Base-by-base conservation (phyloP, 1,284 basidiomycete genomes). In the Puccinia sorghi region DNA sequence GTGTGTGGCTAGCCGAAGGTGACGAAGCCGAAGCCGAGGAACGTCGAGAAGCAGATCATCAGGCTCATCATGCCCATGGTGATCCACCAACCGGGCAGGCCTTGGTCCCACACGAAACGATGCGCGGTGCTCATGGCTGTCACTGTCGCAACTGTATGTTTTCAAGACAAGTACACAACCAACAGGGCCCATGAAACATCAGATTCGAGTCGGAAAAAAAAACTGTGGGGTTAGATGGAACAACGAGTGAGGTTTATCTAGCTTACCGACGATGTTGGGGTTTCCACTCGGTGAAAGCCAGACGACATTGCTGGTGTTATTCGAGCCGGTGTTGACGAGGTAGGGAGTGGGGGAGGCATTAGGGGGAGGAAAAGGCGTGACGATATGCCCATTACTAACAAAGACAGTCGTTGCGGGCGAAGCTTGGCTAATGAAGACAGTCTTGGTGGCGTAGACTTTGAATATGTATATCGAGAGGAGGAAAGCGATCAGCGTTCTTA, bases 21-120 rank as follows among this genome's bases (percentile, higher is more conserved):
- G 50, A 70, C 67, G 46, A 70, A 70, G 11, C 67, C 67, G 48
- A 70, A 70, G 32, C 67, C 67, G 15, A 70, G 27, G 46, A 70
- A 50, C 13, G 48, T 70, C 48, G 32, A 70, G 25, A 70, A 54
- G 27, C 27, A 39, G 25, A 37, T 54, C 17, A 54, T 11, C 22
- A 32, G 48, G 25, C 48, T 43, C 25, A 66, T 66, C 46, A 48
- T 11, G 3, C 6, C 46, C 41, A 66, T 46, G n/a, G 25, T 50
- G 11, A n/a, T 48, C 64, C 64, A 66, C 57, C 57, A 66, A 50
- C 22, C 39, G n/a, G 41, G n/a, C n/a, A n/a, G n/a, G n/a, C n/a
- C 20, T 3, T 37, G 15, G 27, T 70, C 67, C 67, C 67, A 70
- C 12, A 3, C 50, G 48, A 70, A 54, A n/a, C 32, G 48, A 12